Base-by-base conservation (phyloP, 371 early-diverging fungal genomes). In the Mortierella sp. region DNA sequence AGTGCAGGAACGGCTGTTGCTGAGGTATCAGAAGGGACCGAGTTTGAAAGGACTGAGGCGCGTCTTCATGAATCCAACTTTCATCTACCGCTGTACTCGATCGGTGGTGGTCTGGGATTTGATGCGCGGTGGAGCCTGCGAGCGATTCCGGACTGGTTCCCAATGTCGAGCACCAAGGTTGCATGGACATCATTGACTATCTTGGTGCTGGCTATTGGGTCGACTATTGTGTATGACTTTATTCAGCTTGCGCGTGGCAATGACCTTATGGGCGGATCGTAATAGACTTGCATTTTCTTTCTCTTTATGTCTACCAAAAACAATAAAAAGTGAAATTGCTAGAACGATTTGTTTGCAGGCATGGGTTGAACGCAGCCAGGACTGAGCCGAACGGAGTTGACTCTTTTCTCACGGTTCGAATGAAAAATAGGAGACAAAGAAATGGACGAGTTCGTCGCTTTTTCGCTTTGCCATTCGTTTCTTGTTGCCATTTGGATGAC, bases 101-200 rank as follows among this genome's bases (percentile, higher is more conserved):
- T 28, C 0, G 72, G 31, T 34, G 57, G 19, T 21, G 53, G 53
- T 14, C 34, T 67, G 44, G 70, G 71, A 40, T 81, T 77, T 37
- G 82, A 81, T 44, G 46, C 78, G 0, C 31, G 34, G 69, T 82
- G 82, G 82, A 72, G 75, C 24, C 53, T 85, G 31, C 81, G 77
- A 24, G 86, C 86, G 8, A 79, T 85, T 34, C 86, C 86, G 34
- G 28, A n/a, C 6, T 81, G 86, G 86, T 55, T 85, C 34, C 86
- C 86, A 21, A 1, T 76, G 0, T 85, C 86, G 57, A 75, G 82
- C 14, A 40, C 79, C 26, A 73, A 73, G 69, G 46, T 81, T 34
- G 86, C 86, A 24, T 85, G 86, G 86, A 71, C 67, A 1, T 75
- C 86, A 11, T 50, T 85, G 67, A 48, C 40, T 13, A 24, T 85